phyloP scores from a whole-genome alignment of 345 rosid genomes.

The Salix dunnii region DNA sequence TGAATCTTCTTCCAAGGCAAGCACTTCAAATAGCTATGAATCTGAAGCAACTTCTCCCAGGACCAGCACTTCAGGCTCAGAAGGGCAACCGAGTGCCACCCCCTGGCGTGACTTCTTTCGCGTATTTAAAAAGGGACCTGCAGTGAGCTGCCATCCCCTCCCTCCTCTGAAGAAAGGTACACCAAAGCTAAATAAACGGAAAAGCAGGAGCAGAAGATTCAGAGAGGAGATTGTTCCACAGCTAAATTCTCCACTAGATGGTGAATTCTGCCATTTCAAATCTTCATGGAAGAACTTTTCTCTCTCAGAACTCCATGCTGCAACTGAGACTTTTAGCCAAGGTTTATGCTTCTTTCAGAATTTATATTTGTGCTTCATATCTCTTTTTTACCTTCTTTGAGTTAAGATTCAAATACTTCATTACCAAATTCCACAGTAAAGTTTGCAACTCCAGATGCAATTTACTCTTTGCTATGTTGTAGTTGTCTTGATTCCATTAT shows the following conservation, averaged over 20 bases:
- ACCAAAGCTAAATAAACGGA: slow-evolving; percentile 64
- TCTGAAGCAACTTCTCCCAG: slow-evolving; percentile 27
- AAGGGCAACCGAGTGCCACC: slow-evolving; percentile 22
- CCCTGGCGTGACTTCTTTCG: slow-evolving; percentile 60
- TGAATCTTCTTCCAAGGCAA: slow-evolving; percentile 26
- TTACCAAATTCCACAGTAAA: neutral
- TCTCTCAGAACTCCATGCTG: slow-evolving; percentile 58
- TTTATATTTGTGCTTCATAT: neutral
- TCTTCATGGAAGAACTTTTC: slow-evolving; percentile 76
- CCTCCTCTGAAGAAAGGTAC: slow-evolving; percentile 39
- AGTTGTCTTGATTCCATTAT: neutral
- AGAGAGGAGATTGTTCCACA: slow-evolving; percentile 53
- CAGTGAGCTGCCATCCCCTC: slow-evolving; percentile 43
- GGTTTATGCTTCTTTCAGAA: slow-evolving; percentile 39
- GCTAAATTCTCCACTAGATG: slow-evolving; percentile 41
- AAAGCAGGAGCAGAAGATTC: slow-evolving; percentile 42
- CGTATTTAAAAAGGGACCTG: slow-evolving; percentile 56
- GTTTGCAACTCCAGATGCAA: neutral
- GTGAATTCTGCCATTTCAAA: slow-evolving; percentile 59
- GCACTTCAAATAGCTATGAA: slow-evolving; percentile 15
- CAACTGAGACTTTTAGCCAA: slow-evolving; percentile 62
- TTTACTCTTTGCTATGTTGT: neutral
- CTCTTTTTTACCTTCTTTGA: neutral
- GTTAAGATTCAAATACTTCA: neutral
- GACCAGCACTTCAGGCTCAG: slow-evolving; percentile 57